A percentile compares a stretch with the other conserved stretches of the same genome.
phyloP scores from a whole-genome alignment of 371 early-diverging fungal species.

The Funneliformis caledonium region DNA sequence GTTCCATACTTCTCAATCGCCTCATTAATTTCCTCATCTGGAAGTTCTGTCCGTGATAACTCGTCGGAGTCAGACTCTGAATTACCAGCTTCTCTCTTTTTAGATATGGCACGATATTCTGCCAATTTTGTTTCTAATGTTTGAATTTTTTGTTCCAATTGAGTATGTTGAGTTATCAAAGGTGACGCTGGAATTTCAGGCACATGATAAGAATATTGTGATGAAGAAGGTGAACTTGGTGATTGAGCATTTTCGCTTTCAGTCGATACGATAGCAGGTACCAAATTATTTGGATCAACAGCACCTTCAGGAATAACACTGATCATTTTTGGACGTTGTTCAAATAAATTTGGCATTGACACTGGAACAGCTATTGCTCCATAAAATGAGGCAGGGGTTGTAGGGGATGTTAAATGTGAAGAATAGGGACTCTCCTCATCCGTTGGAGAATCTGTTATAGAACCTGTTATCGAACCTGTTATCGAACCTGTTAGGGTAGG shows the following conservation, averaged over 20 bases:
- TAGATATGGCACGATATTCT: conserved; percentile 31
- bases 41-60: conserved; percentile 2
- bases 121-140: conserved; percentile 25
- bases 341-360: conserved; percentile 28
- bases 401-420: conserved; percentile 20
- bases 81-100: not conserved
- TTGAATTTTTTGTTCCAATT: conserved; percentile 40
- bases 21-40: conserved; percentile 36
- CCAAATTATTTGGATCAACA: conserved; percentile 37
- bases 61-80: not conserved
- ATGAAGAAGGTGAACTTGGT: conserved; percentile 25
- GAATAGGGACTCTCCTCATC: conserved; percentile 38
- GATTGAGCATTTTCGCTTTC: conserved; percentile 19
- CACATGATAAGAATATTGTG: conserved; percentile 28
- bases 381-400: conserved; percentile 17
- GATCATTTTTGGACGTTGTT: conserved; percentile 26
- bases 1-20: conserved; percentile 13
- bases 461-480: conserved; percentile 1
- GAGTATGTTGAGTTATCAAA: conserved; percentile 26
- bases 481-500: not conserved
- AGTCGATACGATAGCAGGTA: not conserved
- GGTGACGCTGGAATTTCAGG: conserved; percentile 39
- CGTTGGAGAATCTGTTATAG: conserved; percentile 37
- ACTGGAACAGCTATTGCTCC: conserved; percentile 20
- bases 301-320: conserved; percentile 38